Evolutionary conservation across 345 rosid genomes (phyloP).

Genomic region (Combretum micranthum): DNA sequence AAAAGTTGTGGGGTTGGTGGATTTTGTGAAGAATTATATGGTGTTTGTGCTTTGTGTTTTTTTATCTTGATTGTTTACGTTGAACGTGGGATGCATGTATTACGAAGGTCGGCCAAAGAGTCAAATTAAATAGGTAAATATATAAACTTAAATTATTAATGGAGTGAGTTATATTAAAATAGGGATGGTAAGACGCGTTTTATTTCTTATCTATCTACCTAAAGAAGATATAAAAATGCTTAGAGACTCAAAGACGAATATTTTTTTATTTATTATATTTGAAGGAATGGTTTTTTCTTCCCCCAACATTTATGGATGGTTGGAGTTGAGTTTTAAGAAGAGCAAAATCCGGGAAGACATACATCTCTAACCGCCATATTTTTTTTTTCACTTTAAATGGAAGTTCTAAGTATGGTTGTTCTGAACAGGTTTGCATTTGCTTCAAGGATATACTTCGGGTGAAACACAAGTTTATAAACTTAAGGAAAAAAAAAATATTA

Average conservation of each 20-base stretch:
- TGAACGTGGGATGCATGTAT: slow-evolving; percentile 16
- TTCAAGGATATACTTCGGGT: too few species aligned
- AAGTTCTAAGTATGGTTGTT: too few species aligned
- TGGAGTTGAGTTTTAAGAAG: slow-evolving; percentile 1
- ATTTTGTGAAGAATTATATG: background rate
- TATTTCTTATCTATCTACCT: too few species aligned
- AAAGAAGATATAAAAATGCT: too few species aligned
- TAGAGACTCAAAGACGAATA: too few species aligned
- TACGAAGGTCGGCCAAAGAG: background rate
- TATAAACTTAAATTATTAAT: background rate
- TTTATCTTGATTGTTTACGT: background rate
- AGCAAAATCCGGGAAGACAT: slow-evolving; percentile 18
- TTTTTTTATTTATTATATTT: background rate
- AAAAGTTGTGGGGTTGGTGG: background rate
- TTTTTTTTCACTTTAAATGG: background rate
- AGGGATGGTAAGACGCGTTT: too few species aligned
- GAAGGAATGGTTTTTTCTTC: background rate
- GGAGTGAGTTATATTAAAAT: too few species aligned
- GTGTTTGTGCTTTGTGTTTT: background rate
- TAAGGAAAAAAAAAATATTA: too few species aligned
- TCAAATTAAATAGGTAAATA: background rate
- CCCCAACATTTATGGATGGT: slow-evolving; percentile 1
- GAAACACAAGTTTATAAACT: too few species aligned
- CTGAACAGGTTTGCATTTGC: too few species aligned
- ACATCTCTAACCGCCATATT: slow-evolving; percentile 7